A percentile compares a stretch with the other conserved stretches of the same genome.
Conservation (phyloP, 441 rosid genomes). For the Erysimum pusillum region DNA sequence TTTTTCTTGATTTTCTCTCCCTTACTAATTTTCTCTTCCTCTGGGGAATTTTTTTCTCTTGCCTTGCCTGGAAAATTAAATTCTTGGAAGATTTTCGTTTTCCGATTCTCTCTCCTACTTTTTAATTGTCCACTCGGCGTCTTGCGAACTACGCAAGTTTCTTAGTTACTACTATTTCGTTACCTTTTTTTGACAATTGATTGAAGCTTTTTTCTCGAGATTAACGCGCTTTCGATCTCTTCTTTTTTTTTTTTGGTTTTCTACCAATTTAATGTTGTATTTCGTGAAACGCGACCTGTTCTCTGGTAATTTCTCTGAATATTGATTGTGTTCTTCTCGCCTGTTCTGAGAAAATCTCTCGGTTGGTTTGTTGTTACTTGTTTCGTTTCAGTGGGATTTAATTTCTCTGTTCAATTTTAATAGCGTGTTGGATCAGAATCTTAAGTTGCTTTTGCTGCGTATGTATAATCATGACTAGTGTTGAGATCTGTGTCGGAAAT, state of each 20-base stretch:
- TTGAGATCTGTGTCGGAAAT: slow-evolving; percentile 29
- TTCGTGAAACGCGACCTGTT: background rate
- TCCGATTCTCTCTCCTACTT: slow-evolving; percentile 42
- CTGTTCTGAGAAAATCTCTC: background rate
- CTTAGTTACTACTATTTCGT: slow-evolving; percentile 15
- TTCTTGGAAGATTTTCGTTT: background rate
- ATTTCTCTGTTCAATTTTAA: slow-evolving; percentile 13
- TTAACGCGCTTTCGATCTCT: slow-evolving; percentile 22
- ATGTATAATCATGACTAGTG: background rate
- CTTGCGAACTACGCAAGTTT: slow-evolving; percentile 47
- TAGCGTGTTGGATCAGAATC: slow-evolving; percentile 16
- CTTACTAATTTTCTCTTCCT: slow-evolving; percentile 34
- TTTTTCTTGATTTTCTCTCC: background rate
- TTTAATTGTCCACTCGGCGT: slow-evolving; percentile 26
- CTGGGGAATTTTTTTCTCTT: slow-evolving; percentile 1
- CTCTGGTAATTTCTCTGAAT: slow-evolving; percentile 34
- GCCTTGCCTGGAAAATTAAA: slow-evolving; percentile 8
- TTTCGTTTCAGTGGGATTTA: slow-evolving; percentile 1
- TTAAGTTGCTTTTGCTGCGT: slow-evolving; percentile 10
- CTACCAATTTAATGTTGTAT: slow-evolving; percentile 18
- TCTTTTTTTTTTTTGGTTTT: background rate
- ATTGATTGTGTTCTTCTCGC: background rate
- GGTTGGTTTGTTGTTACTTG: slow-evolving; percentile 14
- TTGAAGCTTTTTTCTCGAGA: slow-evolving; percentile 33
- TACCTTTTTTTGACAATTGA: slow-evolving; percentile 34